phyloP scores from a whole-genome alignment of 495 filamentous ascomycete genomes.

The Aspergillus cristatus region DNA sequence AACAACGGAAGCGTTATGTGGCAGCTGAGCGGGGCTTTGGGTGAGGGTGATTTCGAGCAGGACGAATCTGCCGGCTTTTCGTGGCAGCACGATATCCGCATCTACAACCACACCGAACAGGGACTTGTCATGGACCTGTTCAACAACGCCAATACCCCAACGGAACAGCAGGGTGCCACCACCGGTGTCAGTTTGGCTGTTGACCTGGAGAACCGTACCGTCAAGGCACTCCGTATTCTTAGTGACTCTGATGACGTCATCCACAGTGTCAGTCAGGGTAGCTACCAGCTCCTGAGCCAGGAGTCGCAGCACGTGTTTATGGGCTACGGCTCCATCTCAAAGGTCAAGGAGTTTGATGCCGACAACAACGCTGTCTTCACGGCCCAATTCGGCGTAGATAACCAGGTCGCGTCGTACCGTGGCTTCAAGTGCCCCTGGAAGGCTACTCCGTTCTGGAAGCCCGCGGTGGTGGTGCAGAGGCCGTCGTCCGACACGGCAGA shows the following conservation, averaged over 20 bases:
- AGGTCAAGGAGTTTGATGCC: slow-evolving; percentile 39
- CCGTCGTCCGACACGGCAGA: slow-evolving; percentile 8
- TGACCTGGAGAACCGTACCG: slow-evolving; percentile 30
- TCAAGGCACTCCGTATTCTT: slow-evolving; percentile 24
- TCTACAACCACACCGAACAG: slow-evolving; percentile 25
- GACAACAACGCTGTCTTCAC: slow-evolving; percentile 23
- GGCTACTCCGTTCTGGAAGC: slow-evolving; percentile 28
- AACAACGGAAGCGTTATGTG: slow-evolving; percentile 31
- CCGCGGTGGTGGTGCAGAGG: slow-evolving; percentile 16
- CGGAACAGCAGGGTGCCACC: slow-evolving; percentile 17
- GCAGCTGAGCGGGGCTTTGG: slow-evolving; percentile 27
- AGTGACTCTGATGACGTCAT: slow-evolving; percentile 26
- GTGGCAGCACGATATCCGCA: slow-evolving; percentile 36
- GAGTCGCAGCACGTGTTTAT: slow-evolving; percentile 32
- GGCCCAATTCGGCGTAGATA: slow-evolving; percentile 28
- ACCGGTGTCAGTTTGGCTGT: slow-evolving; percentile 32
- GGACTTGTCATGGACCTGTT: slow-evolving; percentile 20
- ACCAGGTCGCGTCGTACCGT: slow-evolving; percentile 32
- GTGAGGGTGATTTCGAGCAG: slow-evolving; percentile 32
- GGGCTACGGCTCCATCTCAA: slow-evolving; percentile 40
- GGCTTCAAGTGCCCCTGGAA: slow-evolving; percentile 33
- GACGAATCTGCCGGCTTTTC: slow-evolving; percentile 31
- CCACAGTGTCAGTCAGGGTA: slow-evolving; percentile 38
- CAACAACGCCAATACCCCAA: slow-evolving; percentile 28
- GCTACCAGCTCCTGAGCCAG: slow-evolving; percentile 30